Percentiles rank a stretch among this genome's conserved stretches.
These are phyloP conservation scores for Elsinoe arachidis DNA, from an alignment of 2,329 filamentous ascomycete genomes.

Conservation along the genomic window DNA sequence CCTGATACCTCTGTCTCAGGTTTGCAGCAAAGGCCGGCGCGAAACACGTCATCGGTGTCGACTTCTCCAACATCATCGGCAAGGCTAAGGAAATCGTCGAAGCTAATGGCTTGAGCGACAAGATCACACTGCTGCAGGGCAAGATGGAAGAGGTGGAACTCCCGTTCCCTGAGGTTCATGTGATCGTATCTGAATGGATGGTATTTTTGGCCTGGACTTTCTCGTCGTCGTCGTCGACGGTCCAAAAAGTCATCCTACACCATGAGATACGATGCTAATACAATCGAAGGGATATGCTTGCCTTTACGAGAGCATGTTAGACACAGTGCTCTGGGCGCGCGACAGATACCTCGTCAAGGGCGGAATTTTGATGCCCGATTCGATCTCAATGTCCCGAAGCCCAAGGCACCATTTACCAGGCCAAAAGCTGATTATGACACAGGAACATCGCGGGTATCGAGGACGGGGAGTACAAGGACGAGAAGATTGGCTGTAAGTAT, in stretches of 20 bases:
- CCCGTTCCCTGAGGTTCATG: constrained; percentile 92
- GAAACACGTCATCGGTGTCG: constrained; percentile 96
- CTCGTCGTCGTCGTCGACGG: too few species aligned
- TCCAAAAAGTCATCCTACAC: too few species aligned
- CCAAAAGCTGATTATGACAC: too few species aligned
- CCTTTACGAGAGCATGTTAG: constrained; percentile 97
- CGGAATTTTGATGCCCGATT: constrained; percentile 81
- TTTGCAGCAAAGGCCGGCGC: constrained; percentile 94
- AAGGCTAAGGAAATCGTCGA: constrained; percentile 94
- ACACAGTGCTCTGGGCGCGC: constrained; percentile 93
- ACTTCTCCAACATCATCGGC: constrained; percentile 99
- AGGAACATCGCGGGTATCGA: constrained; percentile 80
- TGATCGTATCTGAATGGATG: constrained; percentile 99
- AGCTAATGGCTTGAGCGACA: constrained; percentile 82
- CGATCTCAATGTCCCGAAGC: too few species aligned
- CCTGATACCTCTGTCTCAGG: constrained; percentile 44
- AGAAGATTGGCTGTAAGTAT: constrained; percentile 94
- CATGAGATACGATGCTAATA: too few species aligned
- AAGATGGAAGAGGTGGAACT: constrained; percentile 99
- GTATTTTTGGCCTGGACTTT: too few species aligned
- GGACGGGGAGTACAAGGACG: constrained; percentile 98
- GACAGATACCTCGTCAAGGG: constrained; percentile 82
- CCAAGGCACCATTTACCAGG: too few species aligned
- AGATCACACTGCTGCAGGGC: constrained; percentile 95
- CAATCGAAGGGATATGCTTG: constrained; percentile 69